These are phyloP conservation scores for Cercis canadensis DNA, from an alignment of 306 rosid species.

Conservation along the genomic window DNA sequence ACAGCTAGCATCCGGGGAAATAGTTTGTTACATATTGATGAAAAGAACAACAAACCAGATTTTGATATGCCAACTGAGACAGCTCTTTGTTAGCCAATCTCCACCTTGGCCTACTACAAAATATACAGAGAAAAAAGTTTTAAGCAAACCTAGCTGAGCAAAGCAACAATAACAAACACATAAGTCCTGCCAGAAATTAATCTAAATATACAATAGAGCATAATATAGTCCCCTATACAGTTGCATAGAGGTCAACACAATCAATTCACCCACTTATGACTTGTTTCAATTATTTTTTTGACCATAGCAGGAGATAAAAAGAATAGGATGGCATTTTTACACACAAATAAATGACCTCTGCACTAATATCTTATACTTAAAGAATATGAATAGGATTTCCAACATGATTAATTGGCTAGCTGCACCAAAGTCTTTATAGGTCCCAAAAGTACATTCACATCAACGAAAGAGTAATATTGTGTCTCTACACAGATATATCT, in stretches of 20 bases:
- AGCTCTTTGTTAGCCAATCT: conserved; percentile 95
- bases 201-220: not conserved
- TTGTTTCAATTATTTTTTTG: not conserved
- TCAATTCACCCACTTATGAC: not conserved
- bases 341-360: too few species aligned
- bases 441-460: not conserved
- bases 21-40: conserved; percentile 10
- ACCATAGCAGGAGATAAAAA: too few species aligned
- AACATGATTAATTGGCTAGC: too few species aligned
- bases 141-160: conserved; percentile 28
- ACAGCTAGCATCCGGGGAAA: conserved; percentile 10
- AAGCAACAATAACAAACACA: not conserved
- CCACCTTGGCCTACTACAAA: conserved; percentile 86
- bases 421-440: too few species aligned
- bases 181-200: not conserved
- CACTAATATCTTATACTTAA: too few species aligned
- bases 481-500: not conserved
- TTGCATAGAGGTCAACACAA: not conserved
- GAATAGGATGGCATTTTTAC: too few species aligned
- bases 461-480: not conserved
- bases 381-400: too few species aligned
- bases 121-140: conserved; percentile 11
- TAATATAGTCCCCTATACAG: not conserved
- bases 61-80: conserved; percentile 94
- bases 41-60: conserved; percentile 64